Percentiles rank a stretch among this genome's conserved stretches.
Conservation (phyloP, 1,139 yeast species). For the Pichia sp. region DNA sequence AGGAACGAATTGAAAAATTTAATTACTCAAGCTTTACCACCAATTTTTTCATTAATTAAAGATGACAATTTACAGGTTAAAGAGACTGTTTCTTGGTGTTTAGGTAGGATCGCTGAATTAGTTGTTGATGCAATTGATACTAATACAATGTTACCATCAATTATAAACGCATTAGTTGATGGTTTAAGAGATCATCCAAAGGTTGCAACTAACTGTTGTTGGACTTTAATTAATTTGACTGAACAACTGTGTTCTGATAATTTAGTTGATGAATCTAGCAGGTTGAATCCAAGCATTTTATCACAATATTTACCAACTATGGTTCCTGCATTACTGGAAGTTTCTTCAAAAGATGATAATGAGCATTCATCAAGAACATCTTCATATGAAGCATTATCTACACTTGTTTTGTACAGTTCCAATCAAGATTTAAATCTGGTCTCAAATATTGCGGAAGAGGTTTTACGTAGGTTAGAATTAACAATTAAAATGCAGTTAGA, state of each 20-base stretch:
- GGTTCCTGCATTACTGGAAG: slow-evolving; percentile 63
- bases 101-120: slow-evolving; percentile 90
- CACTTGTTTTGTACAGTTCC: slow-evolving; percentile 72
- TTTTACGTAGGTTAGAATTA: slow-evolving; percentile 63
- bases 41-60: slow-evolving; percentile 64
- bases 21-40: slow-evolving; percentile 75
- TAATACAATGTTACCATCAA: slow-evolving; percentile 56
- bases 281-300: slow-evolving; percentile 41
- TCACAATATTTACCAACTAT: slow-evolving; percentile 67
- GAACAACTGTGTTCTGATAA: slow-evolving; percentile 74
- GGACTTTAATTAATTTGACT: slow-evolving; percentile 88
- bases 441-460: slow-evolving; percentile 67
- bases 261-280: neutral
- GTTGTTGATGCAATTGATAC: slow-evolving; percentile 73
- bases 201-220: slow-evolving; percentile 92
- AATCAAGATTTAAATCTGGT: slow-evolving; percentile 64
- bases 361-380: slow-evolving; percentile 90
- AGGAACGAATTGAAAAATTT: slow-evolving; percentile 58
- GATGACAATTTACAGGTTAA: slow-evolving; percentile 80
- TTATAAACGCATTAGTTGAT: slow-evolving; percentile 62
- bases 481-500: slow-evolving; percentile 52
- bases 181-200: slow-evolving; percentile 89
- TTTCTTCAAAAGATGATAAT: slow-evolving; percentile 69
- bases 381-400: slow-evolving; percentile 87
- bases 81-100: slow-evolving; percentile 98